Base-by-base conservation (phyloP, 257 asterid species). In the Fraxinus anomala region DNA sequence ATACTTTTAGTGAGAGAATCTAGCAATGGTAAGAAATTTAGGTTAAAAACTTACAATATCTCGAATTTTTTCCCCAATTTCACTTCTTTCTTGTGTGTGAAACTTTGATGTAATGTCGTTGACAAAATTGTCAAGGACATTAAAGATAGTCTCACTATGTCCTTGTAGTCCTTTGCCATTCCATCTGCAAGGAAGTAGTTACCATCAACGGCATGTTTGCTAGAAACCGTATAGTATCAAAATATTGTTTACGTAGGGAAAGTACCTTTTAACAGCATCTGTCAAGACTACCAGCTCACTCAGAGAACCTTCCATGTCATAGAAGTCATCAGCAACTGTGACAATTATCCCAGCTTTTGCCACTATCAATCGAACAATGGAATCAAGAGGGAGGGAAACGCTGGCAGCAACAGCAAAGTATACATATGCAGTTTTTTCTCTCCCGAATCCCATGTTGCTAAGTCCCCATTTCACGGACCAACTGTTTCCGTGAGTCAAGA, bases 381-480 rank as follows among this genome's bases (percentile, higher is more conserved):
- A 86, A 68, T 87, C 42, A 47, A 59, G 75, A 44, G 91, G 89
- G 80, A 84, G 73, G 72, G 73, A 86, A 61, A 67, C 19, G 82
- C 84, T 72, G 0, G 92, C 82, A 6, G 94, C 91, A n/a, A 56
- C 33, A 2, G 86, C 89, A 68, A 82, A 91, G 72, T 91, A 91
- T 2, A 73, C 59, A 37, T 89, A 87, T 3, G 77, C 39, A 4
- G 91, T 89, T 80, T 91, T 91, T 28, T 89, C 92, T 74, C 96
- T 82, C 72, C 94, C 96, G 61, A 91, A 91, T 80, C 96, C 96
- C 81, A 89, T 84, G 51, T 88, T 85, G 24, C 82, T 80, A 0
- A 91, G 88, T 6, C 92, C 85, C 81, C 85, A 81, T 76, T 87
- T 83, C 79, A 75, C 74, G 8, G 92, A 82, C 96, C 96, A 91